Evolutionary conservation across 2,329 filamentous ascomycete genomes (phyloP), one percentile per base, ranked within the genome.

Genomic region (Ophiosphaerella narmari): DNA sequence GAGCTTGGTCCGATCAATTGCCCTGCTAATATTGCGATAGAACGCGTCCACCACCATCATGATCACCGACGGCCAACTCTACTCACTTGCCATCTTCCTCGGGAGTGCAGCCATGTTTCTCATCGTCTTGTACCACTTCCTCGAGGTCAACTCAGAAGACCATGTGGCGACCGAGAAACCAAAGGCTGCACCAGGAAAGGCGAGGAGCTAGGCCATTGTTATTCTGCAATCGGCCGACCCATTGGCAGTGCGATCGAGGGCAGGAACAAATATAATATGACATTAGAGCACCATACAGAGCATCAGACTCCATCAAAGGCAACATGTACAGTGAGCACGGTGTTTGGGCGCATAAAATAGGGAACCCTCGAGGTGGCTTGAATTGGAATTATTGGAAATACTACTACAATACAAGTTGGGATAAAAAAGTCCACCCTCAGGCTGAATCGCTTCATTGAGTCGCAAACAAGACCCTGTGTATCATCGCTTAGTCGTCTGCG

Each of bases 31-130:
- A 24, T 8, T 49, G 48, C 50, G 37, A 47, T 56, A 63, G 55
- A 46, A 47, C 60, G 44, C 54, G 56, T 45, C 47, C 79, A 54
- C 43, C 29, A 36, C 65, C 78, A 89, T 67, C 41, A 99, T 99
- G 94, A 97, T 99, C 73, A 88, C 92, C 73, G 94, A 99, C 85
- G 80, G 83, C 74, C 87, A 94, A 60, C 87, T 99, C 66, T 97
- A 97, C 82, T 84, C 84, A 56, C 85, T 99, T 26, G 92, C 94
- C 74, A 86, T 97, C 74, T 93, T 97, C 74, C 89, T 99, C 52
- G 94, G 94, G 78, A 89, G 86, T 47, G 84, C 87, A 35, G 86
- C 93, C 57, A 93, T 97, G 90, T 80, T 97, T 38, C 82, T 99
- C 55, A 97, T 97, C 60, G 86, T 99, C 26, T 77, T 96, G 24